These are phyloP conservation scores for Komagataella kurtzmanii DNA, from an alignment of 805 yeast species.

Conservation along the genomic window DNA sequence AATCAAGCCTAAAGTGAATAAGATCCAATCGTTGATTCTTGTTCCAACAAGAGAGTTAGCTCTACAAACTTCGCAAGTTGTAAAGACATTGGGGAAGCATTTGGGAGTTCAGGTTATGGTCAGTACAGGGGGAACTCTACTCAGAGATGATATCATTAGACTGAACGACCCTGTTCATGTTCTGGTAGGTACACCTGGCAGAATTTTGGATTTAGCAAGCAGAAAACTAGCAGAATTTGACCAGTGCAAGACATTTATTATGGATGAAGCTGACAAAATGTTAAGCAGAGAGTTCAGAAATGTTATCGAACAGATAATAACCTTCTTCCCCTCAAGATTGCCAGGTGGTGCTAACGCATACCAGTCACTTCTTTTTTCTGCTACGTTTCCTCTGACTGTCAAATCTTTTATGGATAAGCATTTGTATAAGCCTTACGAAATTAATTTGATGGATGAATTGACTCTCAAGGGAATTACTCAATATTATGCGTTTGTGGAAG, in stretches of 20 bases:
- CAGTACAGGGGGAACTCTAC: constrained; percentile 93
- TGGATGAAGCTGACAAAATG: constrained; percentile 99
- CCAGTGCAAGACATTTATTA: constrained; percentile 76
- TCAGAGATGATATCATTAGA: constrained; percentile 90
- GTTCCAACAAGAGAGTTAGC: constrained; percentile 98
- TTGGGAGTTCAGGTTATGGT: constrained; percentile 91
- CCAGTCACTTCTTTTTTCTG: constrained; percentile 83
- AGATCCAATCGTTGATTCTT: constrained; percentile 83
- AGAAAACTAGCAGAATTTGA: constrained; percentile 79
- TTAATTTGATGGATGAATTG: constrained; percentile 94
- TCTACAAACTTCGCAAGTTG: constrained; percentile 93
- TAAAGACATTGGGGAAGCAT: constrained; percentile 90
- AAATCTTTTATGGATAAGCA: constrained; percentile 87
- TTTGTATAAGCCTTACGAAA: constrained; percentile 84
- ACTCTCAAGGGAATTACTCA: constrained; percentile 94
- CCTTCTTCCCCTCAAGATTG: constrained; percentile 52
- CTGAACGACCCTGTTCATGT: constrained; percentile 88
- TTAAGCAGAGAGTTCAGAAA: constrained; percentile 80
- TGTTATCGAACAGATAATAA: constrained; percentile 75
- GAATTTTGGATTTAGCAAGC: constrained; percentile 87
- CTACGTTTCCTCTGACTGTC: constrained; percentile 93
- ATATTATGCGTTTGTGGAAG: constrained; percentile 97
- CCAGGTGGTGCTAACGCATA: constrained; percentile 27
- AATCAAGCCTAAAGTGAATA: constrained; percentile 69
- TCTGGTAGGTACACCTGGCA: constrained; percentile 95